Percentiles rank a stretch among this genome's conserved stretches.
These are phyloP conservation scores for Leccinum griseonigrum DNA, from an alignment of 1,284 basidiomycete species.

Conservation along the genomic window DNA sequence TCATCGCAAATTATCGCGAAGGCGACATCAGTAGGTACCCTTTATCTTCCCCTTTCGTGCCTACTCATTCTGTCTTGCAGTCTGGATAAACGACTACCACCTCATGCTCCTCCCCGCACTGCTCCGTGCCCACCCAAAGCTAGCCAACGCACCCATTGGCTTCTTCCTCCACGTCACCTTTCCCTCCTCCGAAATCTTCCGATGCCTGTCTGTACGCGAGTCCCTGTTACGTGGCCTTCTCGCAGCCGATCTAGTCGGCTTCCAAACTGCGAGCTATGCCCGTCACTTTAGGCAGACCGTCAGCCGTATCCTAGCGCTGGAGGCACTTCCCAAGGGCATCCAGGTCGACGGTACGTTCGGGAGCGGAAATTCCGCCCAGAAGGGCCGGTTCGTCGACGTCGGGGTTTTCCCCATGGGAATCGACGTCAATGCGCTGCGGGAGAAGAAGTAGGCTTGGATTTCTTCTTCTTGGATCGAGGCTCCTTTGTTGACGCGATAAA, in stretches of 20 bases:
- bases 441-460: constrained; percentile 53
- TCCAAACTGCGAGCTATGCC: constrained; percentile 83
- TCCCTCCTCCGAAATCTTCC: constrained; percentile 85
- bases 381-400: constrained; percentile 73
- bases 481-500: constrained; percentile 6
- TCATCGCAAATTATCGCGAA: constrained; percentile 70
- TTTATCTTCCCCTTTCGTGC: neutral
- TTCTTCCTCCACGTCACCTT: constrained; percentile 92
- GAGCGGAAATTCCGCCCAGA: constrained; percentile 7
- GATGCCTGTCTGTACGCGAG: constrained; percentile 72
- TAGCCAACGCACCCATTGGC: constrained; percentile 69
- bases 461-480: constrained; percentile 6
- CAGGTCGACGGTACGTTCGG: constrained; percentile 44
- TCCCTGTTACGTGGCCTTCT: constrained; percentile 72
- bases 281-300: constrained; percentile 83
- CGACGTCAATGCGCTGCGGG: constrained; percentile 69
- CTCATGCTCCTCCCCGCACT: constrained; percentile 81
- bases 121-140: constrained; percentile 51
- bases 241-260: constrained; percentile 72
- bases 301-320: constrained; percentile 75
- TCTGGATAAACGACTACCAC: constrained; percentile 87
- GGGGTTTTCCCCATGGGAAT: constrained; percentile 90
- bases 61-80: constrained; percentile 24
- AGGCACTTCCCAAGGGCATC: constrained; percentile 83
- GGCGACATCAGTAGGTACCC: constrained; percentile 67